These are phyloP conservation scores for Neopestalotiopsis sp. DNA, from an alignment of 2,329 filamentous ascomycete species.

Conservation along the genomic window DNA sequence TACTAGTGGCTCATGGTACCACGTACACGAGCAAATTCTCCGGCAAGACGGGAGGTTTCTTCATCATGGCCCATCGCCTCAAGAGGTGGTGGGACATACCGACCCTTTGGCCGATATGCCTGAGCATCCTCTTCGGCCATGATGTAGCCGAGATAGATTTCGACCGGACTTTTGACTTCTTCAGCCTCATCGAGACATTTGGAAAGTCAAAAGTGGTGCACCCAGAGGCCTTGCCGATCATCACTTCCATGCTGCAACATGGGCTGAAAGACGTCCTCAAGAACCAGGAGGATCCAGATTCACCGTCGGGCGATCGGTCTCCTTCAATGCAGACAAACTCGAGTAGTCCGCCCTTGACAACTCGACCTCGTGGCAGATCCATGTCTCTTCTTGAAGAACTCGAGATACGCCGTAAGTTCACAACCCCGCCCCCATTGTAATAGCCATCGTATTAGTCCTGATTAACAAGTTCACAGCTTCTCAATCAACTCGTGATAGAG, in stretches of 20 bases:
- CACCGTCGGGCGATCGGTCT: slow-evolving; percentile 43
- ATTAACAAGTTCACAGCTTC: slow-evolving; percentile 38
- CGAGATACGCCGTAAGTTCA: slow-evolving; percentile 55
- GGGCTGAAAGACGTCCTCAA: slow-evolving; percentile 75
- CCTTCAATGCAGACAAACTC: slow-evolving; percentile 25
- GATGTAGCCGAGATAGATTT: slow-evolving; percentile 79
- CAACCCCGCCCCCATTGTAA: no score
- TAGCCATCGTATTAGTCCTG: slow-evolving; percentile 21
- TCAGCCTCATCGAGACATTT: slow-evolving; percentile 76
- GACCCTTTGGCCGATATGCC: slow-evolving; percentile 84
- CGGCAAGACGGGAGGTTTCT: slow-evolving; percentile 83
- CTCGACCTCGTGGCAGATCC: slow-evolving; percentile 58
- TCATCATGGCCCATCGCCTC: slow-evolving; percentile 80
- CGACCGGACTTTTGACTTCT: slow-evolving; percentile 74
- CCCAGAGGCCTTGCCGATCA: slow-evolving; percentile 78
- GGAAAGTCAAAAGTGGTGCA: slow-evolving; percentile 71
- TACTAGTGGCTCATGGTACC: slow-evolving; percentile 82
- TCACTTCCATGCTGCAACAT: slow-evolving; percentile 86
- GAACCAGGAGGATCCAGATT: slow-evolving; percentile 64
- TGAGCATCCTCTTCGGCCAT: slow-evolving; percentile 85
- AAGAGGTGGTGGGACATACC: slow-evolving; percentile 89
- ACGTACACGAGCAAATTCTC: slow-evolving; percentile 86
- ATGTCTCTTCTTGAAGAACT: slow-evolving; percentile 70
- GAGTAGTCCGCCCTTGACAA: slow-evolving; percentile 28
- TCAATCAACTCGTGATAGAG: slow-evolving; percentile 50